Conservation (phyloP, 257 asterid species). For the Galeopsis tetrahit region DNA sequence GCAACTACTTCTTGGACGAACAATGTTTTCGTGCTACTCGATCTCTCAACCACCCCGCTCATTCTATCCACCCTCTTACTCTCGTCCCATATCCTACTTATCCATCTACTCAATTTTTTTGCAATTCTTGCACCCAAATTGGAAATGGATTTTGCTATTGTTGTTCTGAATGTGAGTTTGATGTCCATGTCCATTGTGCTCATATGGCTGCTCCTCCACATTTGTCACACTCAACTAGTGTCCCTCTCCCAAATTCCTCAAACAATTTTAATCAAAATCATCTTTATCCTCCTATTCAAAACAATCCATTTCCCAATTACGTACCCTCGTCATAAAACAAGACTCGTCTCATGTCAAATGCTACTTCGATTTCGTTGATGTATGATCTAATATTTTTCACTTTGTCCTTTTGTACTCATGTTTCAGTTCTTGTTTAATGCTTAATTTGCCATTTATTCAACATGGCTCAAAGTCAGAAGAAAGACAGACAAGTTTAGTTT, state of each 20-base stretch:
- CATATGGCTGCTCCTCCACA: conserved; percentile 29
- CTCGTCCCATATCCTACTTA: conserved; percentile 65
- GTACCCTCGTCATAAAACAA: not conserved
- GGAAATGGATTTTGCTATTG: conserved; percentile 63
- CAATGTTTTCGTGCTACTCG: conserved; percentile 62
- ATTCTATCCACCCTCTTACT: conserved; percentile 59
- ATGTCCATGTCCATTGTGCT: conserved; percentile 71
- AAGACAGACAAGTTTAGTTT: not conserved
- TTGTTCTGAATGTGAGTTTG: conserved; percentile 73
- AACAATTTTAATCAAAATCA: conserved; percentile 6
- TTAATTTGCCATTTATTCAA: not conserved
- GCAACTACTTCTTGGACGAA: conserved; percentile 64
- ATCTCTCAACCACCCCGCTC: conserved; percentile 55
- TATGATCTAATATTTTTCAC: not conserved
- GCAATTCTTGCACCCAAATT: conserved; percentile 54
- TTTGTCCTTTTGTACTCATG: not conserved
- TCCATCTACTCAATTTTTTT: conserved; percentile 51
- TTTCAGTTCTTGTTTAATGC: not conserved
- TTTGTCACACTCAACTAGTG: conserved; percentile 27
- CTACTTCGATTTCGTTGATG: not conserved
- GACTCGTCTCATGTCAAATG: not conserved
- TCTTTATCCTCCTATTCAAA: conserved; percentile 36
- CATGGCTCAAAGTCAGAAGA: not conserved
- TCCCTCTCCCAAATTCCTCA: conserved; percentile 29
- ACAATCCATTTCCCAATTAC: conserved; percentile 31